Conservation (phyloP, 805 yeast species). For the Lipomyces yamadae region DNA sequence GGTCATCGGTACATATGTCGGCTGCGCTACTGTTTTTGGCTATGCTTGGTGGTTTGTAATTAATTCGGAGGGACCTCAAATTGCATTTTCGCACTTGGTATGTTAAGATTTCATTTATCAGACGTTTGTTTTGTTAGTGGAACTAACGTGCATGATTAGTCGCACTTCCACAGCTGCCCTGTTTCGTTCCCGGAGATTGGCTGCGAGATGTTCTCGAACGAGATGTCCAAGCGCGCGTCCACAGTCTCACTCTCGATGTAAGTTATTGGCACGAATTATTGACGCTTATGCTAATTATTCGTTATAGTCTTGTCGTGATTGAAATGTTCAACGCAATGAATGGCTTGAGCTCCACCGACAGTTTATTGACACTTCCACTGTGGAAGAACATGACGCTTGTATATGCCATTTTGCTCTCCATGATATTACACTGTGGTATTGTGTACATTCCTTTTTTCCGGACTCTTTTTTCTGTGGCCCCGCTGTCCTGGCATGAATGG, state of each 20-base stretch:
- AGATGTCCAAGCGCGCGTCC: slow-evolving; percentile 44
- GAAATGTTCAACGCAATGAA: slow-evolving; percentile 53
- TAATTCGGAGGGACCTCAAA: slow-evolving; percentile 48
- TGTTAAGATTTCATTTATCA: not conserved
- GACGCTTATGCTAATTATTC: not conserved
- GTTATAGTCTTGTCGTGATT: slow-evolving; percentile 45
- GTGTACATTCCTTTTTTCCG: slow-evolving; percentile 48
- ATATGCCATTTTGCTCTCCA: slow-evolving; percentile 47
- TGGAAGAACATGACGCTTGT: slow-evolving; percentile 50
- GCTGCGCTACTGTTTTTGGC: slow-evolving; percentile 51
- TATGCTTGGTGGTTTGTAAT: slow-evolving; percentile 50
- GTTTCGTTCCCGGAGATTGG: slow-evolving; percentile 41
- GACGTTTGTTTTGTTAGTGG: not conserved
- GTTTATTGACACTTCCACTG: slow-evolving; percentile 48
- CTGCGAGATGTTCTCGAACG: slow-evolving; percentile 46
- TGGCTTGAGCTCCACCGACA: slow-evolving; percentile 49
- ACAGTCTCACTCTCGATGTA: slow-evolving; percentile 49
- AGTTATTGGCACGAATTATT: not conserved
- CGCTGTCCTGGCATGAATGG: slow-evolving; percentile 48
- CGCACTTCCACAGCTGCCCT: slow-evolving; percentile 48
- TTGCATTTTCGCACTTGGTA: slow-evolving; percentile 44
- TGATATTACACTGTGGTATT: slow-evolving; percentile 46
- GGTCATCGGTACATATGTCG: slow-evolving; percentile 51
- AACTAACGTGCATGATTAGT: slow-evolving; percentile 12
- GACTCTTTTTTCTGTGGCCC: slow-evolving; percentile 46